Base-by-base conservation (phyloP, 2,329 filamentous ascomycete species). In the Emericellopsis cladophorae region DNA sequence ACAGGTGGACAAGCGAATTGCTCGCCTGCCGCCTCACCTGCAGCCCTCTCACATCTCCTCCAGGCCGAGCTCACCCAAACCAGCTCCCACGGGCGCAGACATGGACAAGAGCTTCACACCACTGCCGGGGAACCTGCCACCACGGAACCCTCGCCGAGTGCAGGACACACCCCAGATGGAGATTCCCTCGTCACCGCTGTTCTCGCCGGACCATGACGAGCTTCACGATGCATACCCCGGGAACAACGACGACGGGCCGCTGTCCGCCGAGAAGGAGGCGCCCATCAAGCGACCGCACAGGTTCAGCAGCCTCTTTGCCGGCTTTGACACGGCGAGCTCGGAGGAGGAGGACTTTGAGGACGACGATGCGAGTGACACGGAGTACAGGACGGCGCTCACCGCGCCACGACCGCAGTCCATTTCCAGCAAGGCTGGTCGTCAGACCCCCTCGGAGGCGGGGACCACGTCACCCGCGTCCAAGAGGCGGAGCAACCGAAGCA, bases 301-400 rank as follows among this genome's bases (percentile, higher is more conserved):
- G 42, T 80, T 85, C 38, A 90, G 84, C 59, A 92, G 84, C 54
- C 66, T 93, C n/a, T 92, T 92, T 58, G 84, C 85, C 26, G 85
- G 85, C 0, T 92, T 93, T 49, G 84, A 90, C 37, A 76, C 76
- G 11, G 70, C 68, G 36, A 86, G 78, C 51, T 81, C 80, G 7
- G 79, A 79, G 36, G 80, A 84, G 42, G 66, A 55, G 3, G 76
- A 81, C 23, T 79, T 79, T 56, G 65, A 59, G 24, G 76, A 80
- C 44, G 65, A 58, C 4, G 77, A 83, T 38, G 46, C 74, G 45
- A 81, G 75, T 50, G 82, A 85, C 49, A 71, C 73, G 2, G 81
- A 86, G 49, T 84, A 72, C 56, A 68, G 72, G 43, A 84, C 79
- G 5, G 75, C 76, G 2, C 62, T 84, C 14, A 78, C 77, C 10